Conservation (phyloP, 208 protist genomes). For the Balamuthia mandrillaris region DNA sequence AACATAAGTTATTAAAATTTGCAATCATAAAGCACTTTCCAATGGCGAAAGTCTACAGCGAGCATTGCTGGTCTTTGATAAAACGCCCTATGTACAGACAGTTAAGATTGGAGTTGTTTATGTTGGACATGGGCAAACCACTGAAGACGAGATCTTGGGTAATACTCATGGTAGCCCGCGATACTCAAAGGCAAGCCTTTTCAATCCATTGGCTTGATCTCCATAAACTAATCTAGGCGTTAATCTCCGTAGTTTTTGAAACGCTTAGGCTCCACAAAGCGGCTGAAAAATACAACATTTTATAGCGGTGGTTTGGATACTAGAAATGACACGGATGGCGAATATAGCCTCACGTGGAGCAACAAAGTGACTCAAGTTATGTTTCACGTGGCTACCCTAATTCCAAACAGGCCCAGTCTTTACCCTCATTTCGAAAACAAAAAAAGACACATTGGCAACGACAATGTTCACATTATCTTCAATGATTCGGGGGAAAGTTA, state of each 20-base stretch:
- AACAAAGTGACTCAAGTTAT: slow-evolving; percentile 18
- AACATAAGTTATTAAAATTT: not conserved
- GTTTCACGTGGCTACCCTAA: slow-evolving; percentile 54
- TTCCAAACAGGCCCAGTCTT: slow-evolving; percentile 34
- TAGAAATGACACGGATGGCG: not conserved
- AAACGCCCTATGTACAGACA: not conserved
- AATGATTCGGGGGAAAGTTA: slow-evolving; percentile 12
- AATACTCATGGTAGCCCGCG: slow-evolving; percentile 49
- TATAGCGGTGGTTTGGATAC: slow-evolving; percentile 55
- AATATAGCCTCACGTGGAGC: slow-evolving; percentile 17
- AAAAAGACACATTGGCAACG: slow-evolving; percentile 60
- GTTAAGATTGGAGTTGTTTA: slow-evolving; percentile 17
- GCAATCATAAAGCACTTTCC: not conserved
- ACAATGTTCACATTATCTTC: slow-evolving; percentile 59
- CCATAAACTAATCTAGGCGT: not conserved
- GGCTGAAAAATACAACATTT: slow-evolving; percentile 32
- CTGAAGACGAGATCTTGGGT: slow-evolving; percentile 52
- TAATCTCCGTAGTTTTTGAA: slow-evolving; percentile 25
- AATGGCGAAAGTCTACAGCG: not conserved
- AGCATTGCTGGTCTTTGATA: slow-evolving; percentile 9
- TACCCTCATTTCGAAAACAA: slow-evolving; percentile 49
- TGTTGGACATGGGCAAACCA: slow-evolving; percentile 33
- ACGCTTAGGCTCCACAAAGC: slow-evolving; percentile 31
- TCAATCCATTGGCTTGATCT: not conserved
- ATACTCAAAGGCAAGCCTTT: slow-evolving; percentile 34